Percentiles rank a stretch among this genome's conserved stretches.
Evolutionary conservation across 2,329 filamentous ascomycete species (phyloP).

Genomic region (Xylaria sp.): DNA sequence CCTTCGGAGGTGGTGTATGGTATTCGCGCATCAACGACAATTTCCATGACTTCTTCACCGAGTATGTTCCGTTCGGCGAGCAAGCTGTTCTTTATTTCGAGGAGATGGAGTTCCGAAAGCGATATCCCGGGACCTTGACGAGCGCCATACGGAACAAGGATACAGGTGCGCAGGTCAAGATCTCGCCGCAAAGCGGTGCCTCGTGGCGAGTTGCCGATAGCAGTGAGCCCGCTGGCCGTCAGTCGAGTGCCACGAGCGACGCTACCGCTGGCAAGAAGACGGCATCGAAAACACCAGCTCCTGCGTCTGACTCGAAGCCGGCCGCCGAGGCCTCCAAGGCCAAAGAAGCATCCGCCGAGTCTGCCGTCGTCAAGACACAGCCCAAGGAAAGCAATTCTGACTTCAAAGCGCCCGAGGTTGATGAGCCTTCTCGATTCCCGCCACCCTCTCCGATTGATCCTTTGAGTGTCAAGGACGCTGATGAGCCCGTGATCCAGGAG

Average conservation of each 20-base stretch:
- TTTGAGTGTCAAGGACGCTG: constrained; percentile 73
- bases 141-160: constrained; percentile 60
- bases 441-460: constrained; percentile 77
- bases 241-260: constrained; percentile 39
- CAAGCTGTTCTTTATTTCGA: constrained; percentile 94
- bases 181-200: constrained; percentile 84
- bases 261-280: constrained; percentile 38
- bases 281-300: constrained; percentile 27
- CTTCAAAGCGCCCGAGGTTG: constrained; percentile 65
- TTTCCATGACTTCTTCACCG: constrained; percentile 99
- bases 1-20: constrained; percentile 88
- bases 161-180: constrained; percentile 74
- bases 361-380: constrained; percentile 17
- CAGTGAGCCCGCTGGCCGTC: constrained; percentile 36
- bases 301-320: constrained; percentile 29
- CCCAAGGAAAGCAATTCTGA: constrained; percentile 38
- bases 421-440: constrained; percentile 68
- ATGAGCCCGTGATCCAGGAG: constrained; percentile 89
- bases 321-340: constrained; percentile 31
- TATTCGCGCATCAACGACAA: constrained; percentile 94
- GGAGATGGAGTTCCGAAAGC: constrained; percentile 88
- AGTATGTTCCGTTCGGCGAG: constrained; percentile 94
- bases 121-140: constrained; percentile 65
- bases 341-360: constrained; percentile 42
- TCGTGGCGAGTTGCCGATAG: constrained; percentile 61